Percentiles rank a stretch among this genome's conserved stretches.
These are phyloP conservation scores for Eucalyptus tenuipes DNA, from an alignment of 345 rosid genomes.

Conservation along the genomic window DNA sequence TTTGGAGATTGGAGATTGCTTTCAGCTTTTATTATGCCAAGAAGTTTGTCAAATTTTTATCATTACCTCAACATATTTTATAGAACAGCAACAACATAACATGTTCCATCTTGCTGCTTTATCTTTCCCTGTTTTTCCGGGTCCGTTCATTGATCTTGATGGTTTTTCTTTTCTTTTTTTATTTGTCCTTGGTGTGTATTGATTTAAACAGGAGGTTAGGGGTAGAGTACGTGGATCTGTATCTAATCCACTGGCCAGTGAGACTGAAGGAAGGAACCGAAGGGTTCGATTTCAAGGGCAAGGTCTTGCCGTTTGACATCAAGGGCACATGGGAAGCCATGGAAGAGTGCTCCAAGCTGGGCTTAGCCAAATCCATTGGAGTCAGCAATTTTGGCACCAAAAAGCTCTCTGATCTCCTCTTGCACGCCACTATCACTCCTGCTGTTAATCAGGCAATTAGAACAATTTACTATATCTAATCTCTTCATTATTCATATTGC, in stretches of 20 bases:
- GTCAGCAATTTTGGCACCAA: conserved; percentile 13
- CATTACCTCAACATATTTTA: background rate
- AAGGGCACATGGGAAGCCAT: conserved; percentile 13
- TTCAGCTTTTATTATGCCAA: background rate
- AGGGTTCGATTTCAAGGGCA: background rate
- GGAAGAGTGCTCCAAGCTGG: conserved; percentile 11
- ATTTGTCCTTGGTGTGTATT: background rate
- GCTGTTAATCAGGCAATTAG: conserved; percentile 7
- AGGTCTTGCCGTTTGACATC: conserved; percentile 2
- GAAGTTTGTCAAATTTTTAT: background rate
- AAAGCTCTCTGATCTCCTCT: background rate
- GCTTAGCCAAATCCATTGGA: conserved; percentile 13
- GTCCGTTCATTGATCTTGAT: background rate
- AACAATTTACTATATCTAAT: background rate
- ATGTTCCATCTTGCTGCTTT: background rate
- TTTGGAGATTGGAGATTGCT: background rate
- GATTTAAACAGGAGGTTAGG: conserved; percentile 10
- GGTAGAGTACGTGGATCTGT: conserved; percentile 20
- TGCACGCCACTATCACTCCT: conserved; percentile 4
- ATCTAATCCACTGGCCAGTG: conserved; percentile 25
- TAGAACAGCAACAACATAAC: background rate
- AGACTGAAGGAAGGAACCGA: conserved; percentile 1
- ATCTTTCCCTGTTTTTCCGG: background rate
- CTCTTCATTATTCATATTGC: background rate
- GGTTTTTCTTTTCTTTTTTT: too few species aligned